Conservation (phyloP, 805 yeast genomes). For the Diddensiella santjacobensis region DNA sequence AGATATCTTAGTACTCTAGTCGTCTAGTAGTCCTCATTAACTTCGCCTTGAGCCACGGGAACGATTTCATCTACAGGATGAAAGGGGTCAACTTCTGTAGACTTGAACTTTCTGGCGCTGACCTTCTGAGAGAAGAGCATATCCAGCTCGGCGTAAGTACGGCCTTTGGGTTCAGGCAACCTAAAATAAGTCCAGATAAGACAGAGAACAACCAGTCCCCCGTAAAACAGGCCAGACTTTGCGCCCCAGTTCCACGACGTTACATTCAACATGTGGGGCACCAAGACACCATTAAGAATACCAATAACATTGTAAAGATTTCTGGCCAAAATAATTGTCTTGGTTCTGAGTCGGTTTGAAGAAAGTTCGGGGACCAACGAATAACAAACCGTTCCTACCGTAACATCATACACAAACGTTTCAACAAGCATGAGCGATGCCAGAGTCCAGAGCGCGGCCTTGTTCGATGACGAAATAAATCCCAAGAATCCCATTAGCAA, state of each 20-base stretch:
- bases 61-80: not conserved
- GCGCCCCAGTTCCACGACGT: conserved; percentile 44
- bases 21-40: not conserved
- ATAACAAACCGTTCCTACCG: conserved; percentile 42
- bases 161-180: conserved; percentile 54
- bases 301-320: conserved; percentile 24
- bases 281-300: conserved; percentile 16
- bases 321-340: conserved; percentile 41
- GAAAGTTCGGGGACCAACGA: conserved; percentile 41
- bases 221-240: conserved; percentile 46
- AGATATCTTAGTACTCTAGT: not conserved
- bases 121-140: conserved; percentile 40
- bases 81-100: not conserved
- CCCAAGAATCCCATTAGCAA: conserved; percentile 19
- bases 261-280: conserved; percentile 49
- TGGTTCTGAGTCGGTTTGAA: conserved; percentile 39
- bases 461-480: conserved; percentile 15
- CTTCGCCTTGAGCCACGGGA: not conserved
- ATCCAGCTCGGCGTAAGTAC: conserved; percentile 59
- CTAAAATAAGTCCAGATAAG: conserved; percentile 47
- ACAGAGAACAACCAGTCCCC: conserved; percentile 32
- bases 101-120: conserved; percentile 28
- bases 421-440: conserved; percentile 45
- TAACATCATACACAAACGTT: conserved; percentile 43
- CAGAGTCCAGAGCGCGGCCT: conserved; percentile 24